These are phyloP conservation scores for Saposhnikovia divaricata DNA, from an alignment of 129 eudicot species.

Conservation along the genomic window DNA sequence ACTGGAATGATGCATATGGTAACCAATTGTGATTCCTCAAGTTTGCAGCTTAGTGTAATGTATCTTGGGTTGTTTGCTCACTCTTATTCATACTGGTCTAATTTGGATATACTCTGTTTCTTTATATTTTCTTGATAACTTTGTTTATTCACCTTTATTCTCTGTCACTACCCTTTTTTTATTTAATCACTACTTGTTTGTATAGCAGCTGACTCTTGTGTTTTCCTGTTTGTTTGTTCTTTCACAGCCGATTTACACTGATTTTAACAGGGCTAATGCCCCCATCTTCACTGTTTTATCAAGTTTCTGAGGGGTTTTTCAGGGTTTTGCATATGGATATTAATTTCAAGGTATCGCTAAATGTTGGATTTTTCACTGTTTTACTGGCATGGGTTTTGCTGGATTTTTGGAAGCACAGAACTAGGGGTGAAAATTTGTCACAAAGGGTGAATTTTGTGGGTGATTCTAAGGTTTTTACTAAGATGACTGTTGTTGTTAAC, in stretches of 20 bases:
- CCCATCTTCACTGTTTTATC: not conserved
- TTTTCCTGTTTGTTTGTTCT: not conserved
- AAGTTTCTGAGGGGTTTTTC: constrained; percentile 6
- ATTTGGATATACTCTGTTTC: constrained; percentile 22
- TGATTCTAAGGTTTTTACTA: constrained; percentile 15
- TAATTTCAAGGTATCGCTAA: constrained; percentile 13
- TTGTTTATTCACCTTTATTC: not conserved
- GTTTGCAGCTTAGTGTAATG: no score
- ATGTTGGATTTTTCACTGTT: constrained; percentile 39
- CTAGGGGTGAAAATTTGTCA: not conserved
- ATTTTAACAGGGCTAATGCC: not conserved
- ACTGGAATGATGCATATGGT: no score
- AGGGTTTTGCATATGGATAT: constrained; percentile 57
- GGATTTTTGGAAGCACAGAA: constrained; percentile 31
- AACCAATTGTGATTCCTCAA: no score
- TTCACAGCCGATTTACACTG: not conserved
- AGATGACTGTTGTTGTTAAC: constrained; percentile 30
- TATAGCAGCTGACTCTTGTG: not conserved
- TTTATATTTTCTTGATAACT: not conserved
- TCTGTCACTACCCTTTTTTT: not conserved
- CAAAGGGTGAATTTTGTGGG: constrained; percentile 12
- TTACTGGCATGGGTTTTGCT: constrained; percentile 49
- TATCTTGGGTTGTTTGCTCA: constrained; percentile 10
- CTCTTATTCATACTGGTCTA: constrained; percentile 20
- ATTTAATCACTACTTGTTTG: not conserved